phyloP scores from a whole-genome alignment of 164 flowering plant genomes.

The Piper longum region DNA sequence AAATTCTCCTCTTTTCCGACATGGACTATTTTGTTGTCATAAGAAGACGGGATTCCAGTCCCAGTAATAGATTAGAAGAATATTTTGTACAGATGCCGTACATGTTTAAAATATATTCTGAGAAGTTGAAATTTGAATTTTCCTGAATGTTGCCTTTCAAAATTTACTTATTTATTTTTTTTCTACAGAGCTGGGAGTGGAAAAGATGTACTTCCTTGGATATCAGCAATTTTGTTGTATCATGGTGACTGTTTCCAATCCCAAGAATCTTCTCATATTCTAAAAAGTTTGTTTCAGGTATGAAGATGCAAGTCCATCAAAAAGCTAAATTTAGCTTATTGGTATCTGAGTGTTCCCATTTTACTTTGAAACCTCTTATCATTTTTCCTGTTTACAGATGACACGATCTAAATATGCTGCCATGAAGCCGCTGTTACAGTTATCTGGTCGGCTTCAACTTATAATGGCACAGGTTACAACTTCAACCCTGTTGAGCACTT shows the following conservation, averaged over 20 bases:
- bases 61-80: too few species aligned
- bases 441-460: conserved; percentile 78
- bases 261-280: conserved; percentile 34
- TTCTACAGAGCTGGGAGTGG: conserved; percentile 42
- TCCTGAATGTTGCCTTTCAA: background rate
- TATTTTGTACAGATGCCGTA: too few species aligned
- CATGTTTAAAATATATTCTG: background rate
- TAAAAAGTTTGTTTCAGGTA: conserved; percentile 58
- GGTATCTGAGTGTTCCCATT: too few species aligned
- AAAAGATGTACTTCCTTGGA: conserved; percentile 66
- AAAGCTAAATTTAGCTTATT: too few species aligned
- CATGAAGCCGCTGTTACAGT: conserved; percentile 45
- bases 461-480: conserved; percentile 54
- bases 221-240: conserved; percentile 41
- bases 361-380: background rate
- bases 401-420: conserved; percentile 38
- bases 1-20: too few species aligned
- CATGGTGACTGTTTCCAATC: conserved; percentile 35
- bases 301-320: background rate
- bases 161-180: background rate
- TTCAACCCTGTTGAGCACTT: background rate
- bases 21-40: too few species aligned
- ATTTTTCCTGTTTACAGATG: conserved; percentile 29
- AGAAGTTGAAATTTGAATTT: background rate
- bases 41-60: too few species aligned